Conservation (phyloP, 2,329 filamentous ascomycete species). For the Fusarium papillatum region DNA sequence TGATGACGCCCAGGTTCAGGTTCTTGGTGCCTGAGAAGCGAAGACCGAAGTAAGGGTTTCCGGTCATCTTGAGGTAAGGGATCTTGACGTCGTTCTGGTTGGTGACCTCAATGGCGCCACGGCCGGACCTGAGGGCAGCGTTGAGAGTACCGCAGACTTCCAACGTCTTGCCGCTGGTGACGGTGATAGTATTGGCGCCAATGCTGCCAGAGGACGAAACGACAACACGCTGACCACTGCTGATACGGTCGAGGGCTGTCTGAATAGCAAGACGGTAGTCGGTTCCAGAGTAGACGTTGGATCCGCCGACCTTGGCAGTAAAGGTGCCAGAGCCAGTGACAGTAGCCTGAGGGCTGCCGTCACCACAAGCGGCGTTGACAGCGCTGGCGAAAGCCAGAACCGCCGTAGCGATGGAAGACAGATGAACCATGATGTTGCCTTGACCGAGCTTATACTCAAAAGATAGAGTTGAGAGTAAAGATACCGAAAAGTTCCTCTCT, state of each 20-base stretch:
- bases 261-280: conserved; percentile 69
- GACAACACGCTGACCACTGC: conserved; percentile 64
- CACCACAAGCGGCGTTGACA: conserved; percentile 60
- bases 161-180: conserved; percentile 67
- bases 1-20: conserved; percentile 64
- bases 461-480: not conserved
- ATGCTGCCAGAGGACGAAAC: conserved; percentile 69
- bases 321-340: conserved; percentile 64
- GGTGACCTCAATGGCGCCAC: conserved; percentile 67
- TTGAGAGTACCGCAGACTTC: conserved; percentile 72
- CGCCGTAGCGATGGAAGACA: conserved; percentile 52
- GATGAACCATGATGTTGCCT: conserved; percentile 48
- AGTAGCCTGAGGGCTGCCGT: conserved; percentile 58
- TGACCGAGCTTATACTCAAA: not conserved
- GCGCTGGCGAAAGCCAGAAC: conserved; percentile 56
- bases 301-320: conserved; percentile 58
- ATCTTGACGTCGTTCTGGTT: conserved; percentile 64
- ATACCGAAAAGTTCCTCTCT: not conserved
- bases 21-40: conserved; percentile 65
- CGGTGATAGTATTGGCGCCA: conserved; percentile 64
- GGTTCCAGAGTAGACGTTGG: conserved; percentile 63
- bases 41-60: conserved; percentile 69
- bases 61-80: conserved; percentile 69
- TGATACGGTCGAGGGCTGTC: conserved; percentile 64
- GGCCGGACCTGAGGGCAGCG: conserved; percentile 54